Evolutionary conservation across 371 early-diverging fungal genomes (phyloP).

Genomic region (Cokeromyces recurvatus): DNA sequence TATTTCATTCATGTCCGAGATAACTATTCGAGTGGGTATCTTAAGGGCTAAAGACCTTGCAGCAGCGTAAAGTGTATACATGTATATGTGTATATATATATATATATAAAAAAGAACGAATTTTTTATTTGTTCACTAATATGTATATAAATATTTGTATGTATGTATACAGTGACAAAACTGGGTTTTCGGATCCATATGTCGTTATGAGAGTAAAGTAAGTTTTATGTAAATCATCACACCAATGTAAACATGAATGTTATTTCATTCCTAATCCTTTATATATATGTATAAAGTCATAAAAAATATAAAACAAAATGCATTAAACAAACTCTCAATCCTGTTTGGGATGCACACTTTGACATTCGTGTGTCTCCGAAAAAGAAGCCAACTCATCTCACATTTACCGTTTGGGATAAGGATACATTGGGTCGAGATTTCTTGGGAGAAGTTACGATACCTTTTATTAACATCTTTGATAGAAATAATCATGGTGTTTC

Average conservation of each 20-base stretch:
- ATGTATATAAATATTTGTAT: too few species aligned
- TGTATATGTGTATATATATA: too few species aligned
- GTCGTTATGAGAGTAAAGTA: slow-evolving; percentile 42
- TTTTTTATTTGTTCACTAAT: too few species aligned
- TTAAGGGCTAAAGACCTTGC: slow-evolving; percentile 23
- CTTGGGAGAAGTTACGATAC: slow-evolving; percentile 57
- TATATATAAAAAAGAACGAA: background rate
- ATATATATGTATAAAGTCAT: slow-evolving; percentile 30
- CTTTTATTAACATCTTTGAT: slow-evolving; percentile 52
- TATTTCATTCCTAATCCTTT: too few species aligned
- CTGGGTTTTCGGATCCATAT: slow-evolving; percentile 64
- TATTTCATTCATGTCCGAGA: slow-evolving; percentile 10
- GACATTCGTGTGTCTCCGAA: slow-evolving; percentile 51
- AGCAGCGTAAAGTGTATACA: slow-evolving; percentile 39
- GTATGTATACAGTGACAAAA: slow-evolving; percentile 53
- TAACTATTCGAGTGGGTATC: slow-evolving; percentile 26
- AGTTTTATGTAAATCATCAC: background rate
- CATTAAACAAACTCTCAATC: slow-evolving; percentile 63
- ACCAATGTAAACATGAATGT: background rate
- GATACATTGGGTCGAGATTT: slow-evolving; percentile 59
- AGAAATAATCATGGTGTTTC: slow-evolving; percentile 38
- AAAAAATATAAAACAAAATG: slow-evolving; percentile 68
- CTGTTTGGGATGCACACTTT: slow-evolving; percentile 72
- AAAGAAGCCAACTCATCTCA: slow-evolving; percentile 38
- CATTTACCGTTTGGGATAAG: slow-evolving; percentile 60